phyloP scores from a whole-genome alignment of 2,329 filamentous ascomycete species.

The Chrysoporthe puriensis region DNA sequence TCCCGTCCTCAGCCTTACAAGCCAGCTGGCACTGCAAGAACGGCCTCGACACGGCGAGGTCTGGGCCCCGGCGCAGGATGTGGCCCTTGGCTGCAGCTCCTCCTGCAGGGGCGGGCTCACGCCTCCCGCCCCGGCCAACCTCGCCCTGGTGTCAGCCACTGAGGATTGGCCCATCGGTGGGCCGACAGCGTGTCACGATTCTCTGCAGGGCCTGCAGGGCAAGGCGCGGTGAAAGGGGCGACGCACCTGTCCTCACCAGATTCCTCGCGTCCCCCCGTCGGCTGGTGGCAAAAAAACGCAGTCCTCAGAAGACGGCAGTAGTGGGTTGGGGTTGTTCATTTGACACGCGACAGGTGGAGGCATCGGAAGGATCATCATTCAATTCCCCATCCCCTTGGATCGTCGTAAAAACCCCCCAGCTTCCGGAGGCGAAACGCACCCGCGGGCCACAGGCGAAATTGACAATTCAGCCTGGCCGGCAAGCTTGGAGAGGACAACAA shows the following conservation, averaged over 20 bases:
- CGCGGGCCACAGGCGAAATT: conserved; percentile 8
- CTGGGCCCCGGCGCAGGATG: not conserved
- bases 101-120: conserved; percentile 14
- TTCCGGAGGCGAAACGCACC: not conserved
- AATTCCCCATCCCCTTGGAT: not conserved
- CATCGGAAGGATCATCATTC: conserved; percentile 2
- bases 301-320: not conserved
- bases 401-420: not conserved
- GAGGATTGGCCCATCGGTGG: conserved; percentile 10
- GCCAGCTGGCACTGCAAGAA: not conserved
- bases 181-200: conserved; percentile 18
- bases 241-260: no score
- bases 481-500: not conserved
- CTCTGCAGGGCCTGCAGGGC: not conserved
- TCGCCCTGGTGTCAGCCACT: conserved; percentile 9
- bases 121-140: not conserved
- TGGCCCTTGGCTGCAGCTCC: conserved; percentile 3
- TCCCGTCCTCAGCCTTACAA: not conserved
- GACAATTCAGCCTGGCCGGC: not conserved
- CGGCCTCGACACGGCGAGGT: not conserved
- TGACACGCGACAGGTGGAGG: conserved; percentile 7
- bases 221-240: conserved; percentile 17
- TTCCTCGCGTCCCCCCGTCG: not conserved
- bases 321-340: conserved; percentile 15
- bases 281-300: not conserved